Conservation (phyloP, 2,329 filamentous ascomycete genomes). For the Kalmusia sp. region DNA sequence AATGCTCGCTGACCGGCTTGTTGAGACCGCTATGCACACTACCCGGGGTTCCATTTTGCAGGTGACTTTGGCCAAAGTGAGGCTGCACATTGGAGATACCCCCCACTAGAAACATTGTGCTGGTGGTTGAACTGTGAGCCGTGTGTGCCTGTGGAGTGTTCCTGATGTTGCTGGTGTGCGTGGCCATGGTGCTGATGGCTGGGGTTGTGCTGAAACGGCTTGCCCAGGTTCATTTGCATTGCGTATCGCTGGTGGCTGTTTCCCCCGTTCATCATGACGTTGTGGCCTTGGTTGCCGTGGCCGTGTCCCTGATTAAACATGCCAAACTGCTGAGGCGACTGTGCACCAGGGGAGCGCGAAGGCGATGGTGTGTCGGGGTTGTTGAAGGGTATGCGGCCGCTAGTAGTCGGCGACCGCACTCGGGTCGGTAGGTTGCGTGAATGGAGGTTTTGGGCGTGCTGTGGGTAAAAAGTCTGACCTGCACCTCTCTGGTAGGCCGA, state of each 20-base stretch:
- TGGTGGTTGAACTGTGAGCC: conserved; percentile 67
- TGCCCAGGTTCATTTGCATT: conserved; percentile 68
- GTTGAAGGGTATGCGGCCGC: conserved; percentile 52
- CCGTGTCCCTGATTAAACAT: conserved; percentile 74
- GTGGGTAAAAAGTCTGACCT: conserved; percentile 66
- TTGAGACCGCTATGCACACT: conserved; percentile 63
- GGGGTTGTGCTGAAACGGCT: conserved; percentile 70
- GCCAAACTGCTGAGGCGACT: conserved; percentile 59
- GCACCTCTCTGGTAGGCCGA: conserved; percentile 69
- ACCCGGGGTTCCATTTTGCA: conserved; percentile 66
- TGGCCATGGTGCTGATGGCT: conserved; percentile 56
- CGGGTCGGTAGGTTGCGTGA: conserved; percentile 54
- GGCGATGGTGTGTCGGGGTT: conserved; percentile 62
- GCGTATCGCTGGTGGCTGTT: conserved; percentile 63
- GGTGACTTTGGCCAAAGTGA: conserved; percentile 65
- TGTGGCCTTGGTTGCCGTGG: conserved; percentile 71
- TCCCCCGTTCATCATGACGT: conserved; percentile 77
- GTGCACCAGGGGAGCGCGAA: conserved; percentile 62
- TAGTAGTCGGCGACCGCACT: conserved; percentile 55
- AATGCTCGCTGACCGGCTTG: conserved; percentile 73
- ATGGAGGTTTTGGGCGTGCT: conserved; percentile 58
- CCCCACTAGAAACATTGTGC: conserved; percentile 65
- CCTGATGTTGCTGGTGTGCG: conserved; percentile 67
- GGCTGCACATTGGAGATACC: conserved; percentile 71
- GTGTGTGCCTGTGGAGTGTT: conserved; percentile 60